Conservation (phyloP, 257 asterid species). For the Datura wrightii region DNA sequence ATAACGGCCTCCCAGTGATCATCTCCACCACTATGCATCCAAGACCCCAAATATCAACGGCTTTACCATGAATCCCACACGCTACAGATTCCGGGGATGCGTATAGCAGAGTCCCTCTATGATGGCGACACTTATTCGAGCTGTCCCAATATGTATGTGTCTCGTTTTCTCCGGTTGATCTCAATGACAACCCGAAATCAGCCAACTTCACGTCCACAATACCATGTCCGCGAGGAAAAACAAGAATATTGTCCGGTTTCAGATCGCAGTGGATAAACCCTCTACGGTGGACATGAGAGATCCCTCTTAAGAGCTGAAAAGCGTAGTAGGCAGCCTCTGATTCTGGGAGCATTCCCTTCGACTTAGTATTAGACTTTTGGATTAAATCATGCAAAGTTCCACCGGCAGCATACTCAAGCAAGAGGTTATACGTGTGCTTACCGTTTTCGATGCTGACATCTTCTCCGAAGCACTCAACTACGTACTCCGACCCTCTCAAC, state of each 20-base stretch:
- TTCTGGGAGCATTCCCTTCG: neutral
- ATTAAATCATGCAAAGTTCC: slow-evolving; percentile 23
- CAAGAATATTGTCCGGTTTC: slow-evolving; percentile 23
- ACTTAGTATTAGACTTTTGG: no score
- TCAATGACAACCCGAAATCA: neutral
- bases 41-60: slow-evolving; percentile 27
- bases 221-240: neutral
- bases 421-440: neutral
- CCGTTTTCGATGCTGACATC: slow-evolving; percentile 10
- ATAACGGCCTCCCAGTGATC: neutral
- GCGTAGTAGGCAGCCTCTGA: neutral
- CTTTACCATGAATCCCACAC: neutral
- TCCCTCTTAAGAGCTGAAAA: neutral
- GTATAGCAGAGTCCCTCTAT: slow-evolving; percentile 6
- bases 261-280: slow-evolving; percentile 31
- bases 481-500: neutral
- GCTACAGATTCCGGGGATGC: slow-evolving; percentile 23
- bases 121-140: neutral
- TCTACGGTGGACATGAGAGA: slow-evolving; percentile 16
- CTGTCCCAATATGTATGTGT: no score
- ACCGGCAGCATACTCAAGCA: neutral
- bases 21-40: slow-evolving; percentile 29
- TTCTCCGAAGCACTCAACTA: slow-evolving; percentile 5
- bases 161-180: neutral
- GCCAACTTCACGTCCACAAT: slow-evolving; percentile 3